These are phyloP conservation scores for Penicillium verhagenii DNA, from an alignment of 495 filamentous ascomycete genomes.

Conservation along the genomic window DNA sequence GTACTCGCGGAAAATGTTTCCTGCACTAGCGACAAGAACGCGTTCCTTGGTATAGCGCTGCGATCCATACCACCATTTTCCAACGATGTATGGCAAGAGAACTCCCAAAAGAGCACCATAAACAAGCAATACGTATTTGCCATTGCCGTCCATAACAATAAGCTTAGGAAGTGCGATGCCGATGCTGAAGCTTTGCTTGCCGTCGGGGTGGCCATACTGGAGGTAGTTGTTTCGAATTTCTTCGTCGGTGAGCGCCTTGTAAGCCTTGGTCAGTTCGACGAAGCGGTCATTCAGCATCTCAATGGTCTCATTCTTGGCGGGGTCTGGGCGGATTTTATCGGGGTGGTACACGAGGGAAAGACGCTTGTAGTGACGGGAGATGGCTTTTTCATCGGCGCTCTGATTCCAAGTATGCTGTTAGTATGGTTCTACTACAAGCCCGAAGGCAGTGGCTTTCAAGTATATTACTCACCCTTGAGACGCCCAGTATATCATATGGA, in stretches of 20 bases:
- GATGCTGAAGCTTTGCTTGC: slow-evolving; percentile 96
- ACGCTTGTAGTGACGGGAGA: slow-evolving; percentile 83
- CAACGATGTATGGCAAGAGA: slow-evolving; percentile 87
- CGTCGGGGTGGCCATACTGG: slow-evolving; percentile 93
- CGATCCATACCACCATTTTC: slow-evolving; percentile 98
- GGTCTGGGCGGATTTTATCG: slow-evolving; percentile 82
- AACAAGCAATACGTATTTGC: slow-evolving; percentile 89
- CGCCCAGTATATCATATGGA: slow-evolving; percentile 88
- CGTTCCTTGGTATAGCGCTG: slow-evolving; percentile 88
- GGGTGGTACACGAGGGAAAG: slow-evolving; percentile 87
- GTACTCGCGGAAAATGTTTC: slow-evolving; percentile 90
- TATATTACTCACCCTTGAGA: slow-evolving; percentile 64
- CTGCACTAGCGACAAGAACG: slow-evolving; percentile 86
- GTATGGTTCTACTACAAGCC: not conserved
- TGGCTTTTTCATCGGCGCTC: slow-evolving; percentile 82
- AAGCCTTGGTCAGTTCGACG: slow-evolving; percentile 94
- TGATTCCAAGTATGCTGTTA: slow-evolving; percentile 25
- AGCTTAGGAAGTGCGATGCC: slow-evolving; percentile 94
- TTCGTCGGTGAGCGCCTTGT: slow-evolving; percentile 95
- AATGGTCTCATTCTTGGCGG: slow-evolving; percentile 82
- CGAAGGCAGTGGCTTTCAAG: not conserved
- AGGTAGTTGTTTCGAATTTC: slow-evolving; percentile 95
- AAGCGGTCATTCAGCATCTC: slow-evolving; percentile 83
- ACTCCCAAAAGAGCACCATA: slow-evolving; percentile 87
- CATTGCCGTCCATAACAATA: slow-evolving; percentile 88